These are phyloP conservation scores for Elaeis oleifera DNA, from an alignment of 202 grass and related monocot genomes.

Conservation along the genomic window DNA sequence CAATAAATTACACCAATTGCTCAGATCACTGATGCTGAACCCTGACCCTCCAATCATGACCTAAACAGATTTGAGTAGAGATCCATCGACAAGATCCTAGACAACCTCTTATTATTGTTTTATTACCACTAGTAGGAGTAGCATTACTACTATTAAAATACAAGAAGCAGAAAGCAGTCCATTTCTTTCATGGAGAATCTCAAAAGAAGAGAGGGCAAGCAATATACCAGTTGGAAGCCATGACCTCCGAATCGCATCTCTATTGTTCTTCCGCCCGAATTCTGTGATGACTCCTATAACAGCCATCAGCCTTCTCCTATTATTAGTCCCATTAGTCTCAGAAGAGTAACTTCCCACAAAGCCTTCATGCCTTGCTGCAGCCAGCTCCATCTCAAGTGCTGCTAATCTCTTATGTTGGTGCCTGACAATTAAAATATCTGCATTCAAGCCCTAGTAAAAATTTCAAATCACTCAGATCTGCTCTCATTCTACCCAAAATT, in stretches of 20 bases:
- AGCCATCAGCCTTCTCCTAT: slow-evolving; percentile 52
- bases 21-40: too few species aligned
- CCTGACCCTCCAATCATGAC: too few species aligned
- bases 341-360: slow-evolving; percentile 68
- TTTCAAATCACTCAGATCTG: not conserved
- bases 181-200: not conserved
- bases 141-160: not conserved
- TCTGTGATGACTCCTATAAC: slow-evolving; percentile 89
- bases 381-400: slow-evolving; percentile 91
- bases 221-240: slow-evolving; percentile 86
- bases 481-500: not conserved
- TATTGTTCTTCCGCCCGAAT: slow-evolving; percentile 81
- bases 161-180: not conserved
- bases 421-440: slow-evolving; percentile 32
- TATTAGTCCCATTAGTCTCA: slow-evolving; percentile 56
- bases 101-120: too few species aligned
- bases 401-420: slow-evolving; percentile 77
- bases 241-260: slow-evolving; percentile 86
- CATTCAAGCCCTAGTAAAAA: slow-evolving; percentile 11
- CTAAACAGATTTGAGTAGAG: too few species aligned
- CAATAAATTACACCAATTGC: too few species aligned
- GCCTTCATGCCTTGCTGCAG: slow-evolving; percentile 63
- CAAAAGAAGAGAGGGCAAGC: slow-evolving; percentile 11
- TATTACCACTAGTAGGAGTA: too few species aligned
- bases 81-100: too few species aligned